Base-by-base conservation (phyloP, 2,329 filamentous ascomycete species). In the Penicillium digitatum region DNA sequence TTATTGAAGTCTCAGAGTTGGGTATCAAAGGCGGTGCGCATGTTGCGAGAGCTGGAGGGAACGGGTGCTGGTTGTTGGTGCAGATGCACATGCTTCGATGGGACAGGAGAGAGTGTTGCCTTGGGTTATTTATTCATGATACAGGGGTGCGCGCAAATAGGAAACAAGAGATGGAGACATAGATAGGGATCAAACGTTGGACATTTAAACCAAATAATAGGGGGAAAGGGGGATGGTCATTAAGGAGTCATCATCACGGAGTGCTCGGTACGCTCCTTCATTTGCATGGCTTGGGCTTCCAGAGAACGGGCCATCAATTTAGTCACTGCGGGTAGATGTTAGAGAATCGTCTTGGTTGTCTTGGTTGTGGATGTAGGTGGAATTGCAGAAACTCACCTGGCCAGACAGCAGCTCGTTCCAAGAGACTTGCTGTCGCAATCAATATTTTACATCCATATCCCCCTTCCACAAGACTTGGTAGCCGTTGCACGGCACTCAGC, bases 401-500 rank as follows among this genome's bases (percentile, higher is more conserved):
- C 93, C 94, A 99, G 27, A 96, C 90, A 61, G 89, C 88, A 59
- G 90, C 88, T 74, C 90, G 90, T 63, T 92, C 88, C 59, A 97
- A 81, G 81, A 95, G 88, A 74, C 90, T 88, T 45, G 91, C 89
- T 60, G 89, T 94, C 52, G 94, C 82, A 66, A 89, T 83, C 65
- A 96, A 76, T 45, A 96, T 85, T 76, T 92, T 94, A 58, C 88
- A 87, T 26, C 89, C 91, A 70, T 89, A 94, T 34, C 93, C 91
- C 52, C 84, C 85, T 66, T 86, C 79, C 55, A 84, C 81, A 65
- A 81, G 79, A 66, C 82, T 80, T 26, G 82, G 79, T 59, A 87
- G 71, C 50, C 79, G 76, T 58, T 80, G 76, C 55, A 80, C 74
- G 51, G 80, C 73, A 50, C 76, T 76, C 52, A 79, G 69, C 4